Percentiles rank a stretch among this genome's conserved stretches.
Conservation (phyloP, 768 basidiomycete genomes). For the Mycena alexandri region DNA sequence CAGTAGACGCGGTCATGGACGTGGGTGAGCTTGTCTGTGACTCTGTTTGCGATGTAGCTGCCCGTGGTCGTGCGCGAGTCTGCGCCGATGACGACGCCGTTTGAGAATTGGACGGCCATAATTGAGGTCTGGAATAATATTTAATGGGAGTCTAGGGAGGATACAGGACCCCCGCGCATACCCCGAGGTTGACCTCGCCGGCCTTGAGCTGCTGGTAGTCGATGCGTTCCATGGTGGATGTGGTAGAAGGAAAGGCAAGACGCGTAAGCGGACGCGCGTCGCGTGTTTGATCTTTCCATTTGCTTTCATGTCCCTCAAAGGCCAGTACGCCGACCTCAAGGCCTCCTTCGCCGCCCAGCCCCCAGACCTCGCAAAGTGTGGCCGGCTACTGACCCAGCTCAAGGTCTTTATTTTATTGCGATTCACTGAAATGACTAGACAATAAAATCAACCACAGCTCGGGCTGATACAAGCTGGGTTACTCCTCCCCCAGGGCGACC, state of each 20-base stretch:
- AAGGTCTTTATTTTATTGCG: conserved; percentile 64
- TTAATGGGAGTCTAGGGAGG: conserved; percentile 2
- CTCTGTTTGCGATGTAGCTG: conserved; percentile 97
- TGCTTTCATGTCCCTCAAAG: conserved; percentile 54
- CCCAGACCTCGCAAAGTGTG: conserved; percentile 77
- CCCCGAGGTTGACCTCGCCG: conserved; percentile 97
- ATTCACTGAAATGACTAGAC: too few species aligned
- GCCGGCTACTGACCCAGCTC: conserved; percentile 73
- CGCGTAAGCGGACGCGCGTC: conserved; percentile 51
- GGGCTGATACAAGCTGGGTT: conserved; percentile 83
- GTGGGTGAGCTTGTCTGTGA: conserved; percentile 97
- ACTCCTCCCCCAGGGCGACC: conserved; percentile 76
- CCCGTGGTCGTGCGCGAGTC: conserved; percentile 98
- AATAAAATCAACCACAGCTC: conserved; percentile 58
- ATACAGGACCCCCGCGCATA: conserved; percentile 57
- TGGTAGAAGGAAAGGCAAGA: conserved; percentile 44
- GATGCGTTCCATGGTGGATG: conserved; percentile 69
- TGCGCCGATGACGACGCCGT: conserved; percentile 96
- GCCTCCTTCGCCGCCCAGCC: conserved; percentile 74
- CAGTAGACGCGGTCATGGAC: conserved; percentile 99
- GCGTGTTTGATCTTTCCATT: conserved; percentile 28
- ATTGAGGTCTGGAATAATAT: conserved; percentile 84
- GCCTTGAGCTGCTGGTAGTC: conserved; percentile 91
- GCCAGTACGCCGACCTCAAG: conserved; percentile 75
- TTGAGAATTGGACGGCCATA: conserved; percentile 98